Evolutionary conservation across 169 alveolate species (phyloP).

Genomic region (Perkinsus marinus): DNA sequence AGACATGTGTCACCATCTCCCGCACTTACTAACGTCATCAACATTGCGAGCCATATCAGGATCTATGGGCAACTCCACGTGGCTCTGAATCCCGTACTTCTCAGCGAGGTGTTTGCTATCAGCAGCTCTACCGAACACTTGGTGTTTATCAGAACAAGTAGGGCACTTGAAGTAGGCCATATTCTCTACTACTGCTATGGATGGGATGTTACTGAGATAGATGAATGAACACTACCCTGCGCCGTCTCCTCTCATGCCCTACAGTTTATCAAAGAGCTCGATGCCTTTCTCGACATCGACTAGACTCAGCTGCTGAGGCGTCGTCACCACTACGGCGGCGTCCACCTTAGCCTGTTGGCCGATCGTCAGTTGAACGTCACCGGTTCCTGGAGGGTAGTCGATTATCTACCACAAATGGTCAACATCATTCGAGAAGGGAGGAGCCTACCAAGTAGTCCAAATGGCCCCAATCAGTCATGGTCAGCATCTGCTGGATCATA

Average conservation of each 20-base stretch:
- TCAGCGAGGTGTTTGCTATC: no score
- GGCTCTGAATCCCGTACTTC: no score
- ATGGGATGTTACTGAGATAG: slow-evolving; percentile 56
- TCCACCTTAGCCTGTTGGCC: slow-evolving; percentile 74
- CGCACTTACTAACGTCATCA: no score
- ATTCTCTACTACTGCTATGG: slow-evolving; percentile 81
- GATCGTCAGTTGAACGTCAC: slow-evolving; percentile 90
- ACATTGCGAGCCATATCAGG: no score
- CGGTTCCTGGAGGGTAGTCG: slow-evolving; percentile 99
- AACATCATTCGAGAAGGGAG: no score
- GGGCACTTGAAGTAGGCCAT: slow-evolving; percentile 83
- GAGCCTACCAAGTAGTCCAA: slow-evolving; percentile 72
- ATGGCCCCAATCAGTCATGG: slow-evolving; percentile 88
- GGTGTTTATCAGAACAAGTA: slow-evolving; percentile 61
- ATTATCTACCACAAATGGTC: slow-evolving; percentile 32
- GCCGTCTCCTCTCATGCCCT: no score
- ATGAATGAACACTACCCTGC: no score
- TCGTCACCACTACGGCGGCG: slow-evolving; percentile 65
- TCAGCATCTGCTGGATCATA: slow-evolving; percentile 21
- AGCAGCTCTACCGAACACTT: slow-evolving; percentile 48
- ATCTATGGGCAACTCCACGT: no score
- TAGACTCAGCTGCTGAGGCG: slow-evolving; percentile 76
- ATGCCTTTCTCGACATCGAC: slow-evolving; percentile 86
- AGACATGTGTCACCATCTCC: no score
- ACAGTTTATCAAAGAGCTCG: slow-evolving; percentile 70